These are phyloP conservation scores for Solanum hybrid DNA, from an alignment of 305 asterid species.

Conservation along the genomic window DNA sequence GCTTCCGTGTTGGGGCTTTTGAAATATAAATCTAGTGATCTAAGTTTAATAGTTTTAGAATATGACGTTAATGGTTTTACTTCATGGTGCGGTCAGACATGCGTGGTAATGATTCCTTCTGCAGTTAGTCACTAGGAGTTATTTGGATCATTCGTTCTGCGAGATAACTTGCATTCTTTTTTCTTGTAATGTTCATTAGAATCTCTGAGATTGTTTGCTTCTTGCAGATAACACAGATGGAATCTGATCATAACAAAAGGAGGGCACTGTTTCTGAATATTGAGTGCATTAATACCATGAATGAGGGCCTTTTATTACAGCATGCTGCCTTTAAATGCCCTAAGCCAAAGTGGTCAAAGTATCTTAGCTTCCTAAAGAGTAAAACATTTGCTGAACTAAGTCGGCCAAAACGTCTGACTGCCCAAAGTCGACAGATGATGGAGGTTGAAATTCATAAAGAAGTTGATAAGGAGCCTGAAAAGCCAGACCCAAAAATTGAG, in stretches of 20 bases:
- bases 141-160: not conserved
- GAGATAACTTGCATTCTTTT: not conserved
- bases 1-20: not conserved
- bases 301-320: conserved; percentile 75
- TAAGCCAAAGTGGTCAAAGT: conserved; percentile 76
- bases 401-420: conserved; percentile 48
- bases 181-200: not conserved
- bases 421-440: conserved; percentile 55
- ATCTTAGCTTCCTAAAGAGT: conserved; percentile 83
- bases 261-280: conserved; percentile 54
- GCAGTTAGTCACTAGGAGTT: not conserved
- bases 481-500: conserved; percentile 46
- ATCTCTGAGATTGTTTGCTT: not conserved
- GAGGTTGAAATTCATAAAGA: conserved; percentile 29
- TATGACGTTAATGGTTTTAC: not conserved
- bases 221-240: conserved; percentile 63
- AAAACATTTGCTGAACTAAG: conserved; percentile 64
- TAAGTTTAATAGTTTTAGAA: not conserved
- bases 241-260: conserved; percentile 49
- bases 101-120: not conserved
- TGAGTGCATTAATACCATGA: conserved; percentile 76
- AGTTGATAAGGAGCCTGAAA: conserved; percentile 46
- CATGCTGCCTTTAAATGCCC: conserved; percentile 76
- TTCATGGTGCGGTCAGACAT: not conserved
- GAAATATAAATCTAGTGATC: not conserved